Base-by-base conservation (phyloP, 2,329 filamentous ascomycete species). In the Stagonosporopsis chrysanthemi region DNA sequence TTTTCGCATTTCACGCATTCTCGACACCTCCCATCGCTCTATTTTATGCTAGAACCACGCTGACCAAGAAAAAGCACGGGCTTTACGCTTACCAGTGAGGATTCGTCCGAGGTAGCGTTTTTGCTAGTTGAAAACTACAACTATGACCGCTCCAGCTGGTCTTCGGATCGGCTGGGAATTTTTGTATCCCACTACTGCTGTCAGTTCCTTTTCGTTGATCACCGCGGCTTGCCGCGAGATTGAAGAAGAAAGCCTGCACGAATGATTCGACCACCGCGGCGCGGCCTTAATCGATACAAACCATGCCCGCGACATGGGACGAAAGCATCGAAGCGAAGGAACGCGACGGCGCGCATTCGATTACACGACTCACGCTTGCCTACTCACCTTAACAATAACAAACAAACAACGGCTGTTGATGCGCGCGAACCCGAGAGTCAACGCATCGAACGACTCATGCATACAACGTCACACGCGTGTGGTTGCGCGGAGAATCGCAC, bases 121-220 rank as follows among this genome's bases (percentile, higher is more conserved):
- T 91, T 91, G 89, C 89, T 91, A 90, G 88, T 90, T 91, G 88
- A 90, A 90, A 90, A 90, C 88, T 90, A 90, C 82, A 81, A 83
- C 82, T 83, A 85, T 73, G 89, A 91, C 89, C 83, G 83, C 89
- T 92, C 82, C 82, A 83, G 80, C 84, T 85, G 86, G 88, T 84
- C 85, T 83, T 82, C 81, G 83, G 84, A 82, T 84, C 84, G 85
- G 80, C 81, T 84, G 83, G 88, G 89, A 92, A 92, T 92, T 88
- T 92, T 92, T 91, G 88, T 80, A 84, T 82, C 64, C 53, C 73
- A 76, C 15, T 61, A 62, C 58, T 52, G 61, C 59, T 59, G 55
- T 58, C 44, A 52, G 52, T 56, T 52, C 41, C 62, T 72, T 73
- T 74, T 70, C 67, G 66, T 73, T 69, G 66, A 68, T 67, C 51